Conservation (phyloP, 192 early-diverging fungal genomes). For the Backusella parvicylindrica region DNA sequence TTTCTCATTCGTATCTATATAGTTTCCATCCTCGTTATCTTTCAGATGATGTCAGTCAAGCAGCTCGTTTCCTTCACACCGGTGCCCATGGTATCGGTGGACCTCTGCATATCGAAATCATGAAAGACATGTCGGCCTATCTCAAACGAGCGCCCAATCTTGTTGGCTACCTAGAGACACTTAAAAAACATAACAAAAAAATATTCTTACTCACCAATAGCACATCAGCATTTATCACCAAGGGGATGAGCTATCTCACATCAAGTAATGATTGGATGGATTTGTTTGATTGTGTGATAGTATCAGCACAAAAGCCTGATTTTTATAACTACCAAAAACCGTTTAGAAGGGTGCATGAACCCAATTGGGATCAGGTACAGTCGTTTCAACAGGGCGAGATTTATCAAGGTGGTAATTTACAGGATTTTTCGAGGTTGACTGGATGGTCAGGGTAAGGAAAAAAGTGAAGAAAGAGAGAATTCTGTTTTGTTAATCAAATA, state of each 20-base stretch:
- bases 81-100: conserved; percentile 45
- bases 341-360: conserved; percentile 46
- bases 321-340: conserved; percentile 59
- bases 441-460: conserved; percentile 41
- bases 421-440: conserved; percentile 50
- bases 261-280: conserved; percentile 48
- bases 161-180: conserved; percentile 43
- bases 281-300: conserved; percentile 60
- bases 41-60: conserved; percentile 51
- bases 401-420: conserved; percentile 58
- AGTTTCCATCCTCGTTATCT: conserved; percentile 62
- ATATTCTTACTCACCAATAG: conserved; percentile 60
- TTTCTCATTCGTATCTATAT: background rate
- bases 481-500: background rate
- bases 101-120: conserved; percentile 44
- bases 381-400: conserved; percentile 53
- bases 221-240: conserved; percentile 47
- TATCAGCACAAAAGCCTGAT: conserved; percentile 53
- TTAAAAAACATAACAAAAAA: conserved; percentile 47
- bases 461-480: background rate
- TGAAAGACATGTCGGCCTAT: conserved; percentile 45
- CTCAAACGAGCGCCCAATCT: conserved; percentile 46
- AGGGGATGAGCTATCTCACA: conserved; percentile 49
- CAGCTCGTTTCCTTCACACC: conserved; percentile 51
- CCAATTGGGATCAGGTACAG: conserved; percentile 52